Evolutionary conservation across 148 eudicot species (phyloP), one percentile per base, ranked within the genome.

Genomic region (Pouteria glomerata): DNA sequence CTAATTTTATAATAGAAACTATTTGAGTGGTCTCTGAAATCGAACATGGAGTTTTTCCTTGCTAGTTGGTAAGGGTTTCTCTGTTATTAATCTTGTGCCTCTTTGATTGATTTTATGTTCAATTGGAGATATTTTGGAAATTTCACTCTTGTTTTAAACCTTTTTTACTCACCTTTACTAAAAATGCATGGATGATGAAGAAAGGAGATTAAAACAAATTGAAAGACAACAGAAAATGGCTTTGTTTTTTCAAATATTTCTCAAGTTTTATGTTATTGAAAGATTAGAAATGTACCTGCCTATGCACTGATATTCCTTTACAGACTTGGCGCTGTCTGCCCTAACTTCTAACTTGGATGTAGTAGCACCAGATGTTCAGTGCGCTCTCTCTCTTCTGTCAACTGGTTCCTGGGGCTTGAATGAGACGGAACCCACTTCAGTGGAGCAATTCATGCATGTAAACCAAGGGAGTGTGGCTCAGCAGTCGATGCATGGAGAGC

Each of bases 361-460:
- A 70, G 81, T 83, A 70, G 72, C 81, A 76, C 79, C 79, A 65
- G 87, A 85, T 57, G 69, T 82, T 80, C 68, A 41, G n/a, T 79
- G 87, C 87, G 92, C 94, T 91, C 90, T 84, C 97, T 91, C 94
- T 87, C 97, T 89, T 91, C 94, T 90, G 93, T 90, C 97, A 90
- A 83, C 82, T 57, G 85, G 72, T 73, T 77, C 92, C 0, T 80
- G 92, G 91, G 83, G 82, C 79, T 72, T 81, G 21, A 75, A 77
- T 42, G 68, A 39, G 59, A 81, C 78, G 1, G 83, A 75, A 66
- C 74, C 82, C 39, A 33, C 80, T 56, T 62, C 76, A 7, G 59
- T 84, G 13, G 57, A 81, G 72, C 80, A 78, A 15, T 44, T 75
- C 51, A 60, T 73, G 69, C 77, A 74, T 66, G 65, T 74, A 45